Evolutionary conservation across 768 basidiomycete genomes (phyloP), one percentile per base, ranked within the genome.

Genomic region (Tephrocybe sp.): DNA sequence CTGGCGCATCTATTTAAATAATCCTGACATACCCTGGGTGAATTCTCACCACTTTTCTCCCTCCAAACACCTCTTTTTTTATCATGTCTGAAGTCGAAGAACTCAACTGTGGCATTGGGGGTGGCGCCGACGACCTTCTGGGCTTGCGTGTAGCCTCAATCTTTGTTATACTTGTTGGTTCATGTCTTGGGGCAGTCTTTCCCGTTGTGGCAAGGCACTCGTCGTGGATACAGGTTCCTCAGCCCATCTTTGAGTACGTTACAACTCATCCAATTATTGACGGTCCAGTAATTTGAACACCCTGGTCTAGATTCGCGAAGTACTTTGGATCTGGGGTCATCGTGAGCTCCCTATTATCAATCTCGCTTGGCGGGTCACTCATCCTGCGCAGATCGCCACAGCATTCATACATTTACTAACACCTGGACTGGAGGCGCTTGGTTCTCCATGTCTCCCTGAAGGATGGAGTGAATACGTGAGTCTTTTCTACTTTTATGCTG

Each of bases 261-360:
- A 6, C 27, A 29, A 29, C 11, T 29, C 11, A 29, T n/a, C n/a
- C n/a, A n/a, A n/a, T n/a, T n/a, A n/a, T n/a, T n/a, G n/a, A n/a
- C n/a, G n/a, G n/a, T n/a, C n/a, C n/a, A n/a, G n/a, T n/a, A n/a
- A n/a, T n/a, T 4, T 38, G 9, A 36, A 10, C 33, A 30, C 40
- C 40, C 15, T 27, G 23, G 7, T 11, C 16, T 15, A 88, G 87
- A 43, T 90, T 93, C 63, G 85, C 88, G 25, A 93, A 91, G 66
- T 92, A 86, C 65, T 94, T 94, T 67, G 92, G 92, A 22, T 91
- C 89, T 12, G 92, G 92, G 21, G 88, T 91, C 42, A 91, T 91
- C 57, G 88, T 89, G 50, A 58, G 84, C 71, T 12, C 31, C 33
- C 12, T 43, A 4, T 15, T 10, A 4, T 9, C 15, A 34, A 34